Percentiles rank a stretch among this genome's conserved stretches.
phyloP scores from a whole-genome alignment of 129 eudicot species.

The Escallonia herrerae region DNA sequence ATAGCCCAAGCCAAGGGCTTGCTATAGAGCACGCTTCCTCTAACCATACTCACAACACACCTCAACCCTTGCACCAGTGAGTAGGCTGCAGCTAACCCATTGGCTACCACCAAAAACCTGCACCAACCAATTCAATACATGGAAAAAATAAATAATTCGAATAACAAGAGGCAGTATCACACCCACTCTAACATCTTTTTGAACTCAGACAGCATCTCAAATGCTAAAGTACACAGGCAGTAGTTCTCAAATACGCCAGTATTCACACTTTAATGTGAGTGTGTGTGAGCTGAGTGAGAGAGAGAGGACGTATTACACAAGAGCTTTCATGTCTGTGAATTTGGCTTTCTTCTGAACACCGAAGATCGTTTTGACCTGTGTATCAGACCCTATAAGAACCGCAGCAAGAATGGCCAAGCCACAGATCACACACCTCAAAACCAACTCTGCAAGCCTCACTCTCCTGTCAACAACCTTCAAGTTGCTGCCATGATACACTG shows the following conservation, averaged over 20 bases:
- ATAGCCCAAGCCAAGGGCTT: slow-evolving; percentile 91
- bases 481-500: slow-evolving; percentile 45
- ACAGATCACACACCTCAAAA: slow-evolving; percentile 48
- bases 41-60: slow-evolving; percentile 66
- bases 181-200: no score
- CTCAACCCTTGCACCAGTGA: slow-evolving; percentile 65
- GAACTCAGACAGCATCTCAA: no score
- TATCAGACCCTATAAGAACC: slow-evolving; percentile 57
- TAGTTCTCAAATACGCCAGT: no score
- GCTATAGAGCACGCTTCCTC: slow-evolving; percentile 67
- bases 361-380: slow-evolving; percentile 66
- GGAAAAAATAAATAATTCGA: background rate
- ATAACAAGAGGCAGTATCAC: background rate
- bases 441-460: slow-evolving; percentile 55
- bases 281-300: background rate
- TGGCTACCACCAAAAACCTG: slow-evolving; percentile 72
- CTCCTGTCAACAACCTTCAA: slow-evolving; percentile 51
- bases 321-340: slow-evolving; percentile 73
- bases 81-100: slow-evolving; percentile 80
- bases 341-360: slow-evolving; percentile 56
- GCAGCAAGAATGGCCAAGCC: slow-evolving; percentile 62
- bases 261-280: no score
- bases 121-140: background rate
- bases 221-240: no score
- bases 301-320: slow-evolving; percentile 38